These are phyloP conservation scores for Pestalotiopsis sp. DNA, from an alignment of 2,329 filamentous ascomycete species.

Conservation along the genomic window DNA sequence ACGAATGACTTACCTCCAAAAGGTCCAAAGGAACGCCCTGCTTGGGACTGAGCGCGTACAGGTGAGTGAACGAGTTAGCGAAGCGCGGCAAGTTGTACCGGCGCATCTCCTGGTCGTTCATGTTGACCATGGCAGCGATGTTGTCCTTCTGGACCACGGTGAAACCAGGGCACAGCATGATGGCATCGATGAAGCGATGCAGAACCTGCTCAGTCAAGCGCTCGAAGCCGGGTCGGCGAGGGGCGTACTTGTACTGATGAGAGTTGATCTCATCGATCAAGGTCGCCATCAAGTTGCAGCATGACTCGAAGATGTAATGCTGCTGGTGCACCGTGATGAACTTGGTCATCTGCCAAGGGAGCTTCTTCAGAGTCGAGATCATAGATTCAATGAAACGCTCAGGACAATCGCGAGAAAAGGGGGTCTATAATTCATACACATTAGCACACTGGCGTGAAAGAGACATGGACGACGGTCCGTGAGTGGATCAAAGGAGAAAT, in stretches of 20 bases:
- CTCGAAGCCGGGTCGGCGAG: constrained; percentile 37
- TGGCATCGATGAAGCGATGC: constrained; percentile 53
- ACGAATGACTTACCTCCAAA: constrained; percentile 50
- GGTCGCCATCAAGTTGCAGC: constrained; percentile 49
- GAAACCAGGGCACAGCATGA: constrained; percentile 63
- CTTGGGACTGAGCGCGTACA: constrained; percentile 55
- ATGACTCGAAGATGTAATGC: constrained; percentile 52
- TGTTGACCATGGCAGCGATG: constrained; percentile 45
- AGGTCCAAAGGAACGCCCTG: constrained; percentile 52
- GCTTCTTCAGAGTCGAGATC: constrained; percentile 64
- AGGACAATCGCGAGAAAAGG: constrained; percentile 61
- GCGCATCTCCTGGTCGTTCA: constrained; percentile 37
- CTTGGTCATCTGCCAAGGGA: constrained; percentile 63
- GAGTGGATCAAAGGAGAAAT: not conserved
- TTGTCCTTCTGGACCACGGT: constrained; percentile 64
- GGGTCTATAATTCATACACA: constrained; percentile 44
- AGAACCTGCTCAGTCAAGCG: constrained; percentile 57
- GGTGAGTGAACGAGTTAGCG: constrained; percentile 52
- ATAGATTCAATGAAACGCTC: constrained; percentile 68
- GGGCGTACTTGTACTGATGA: constrained; percentile 17
- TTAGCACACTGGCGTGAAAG: not conserved
- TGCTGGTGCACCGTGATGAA: constrained; percentile 62
- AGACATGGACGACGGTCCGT: not conserved
- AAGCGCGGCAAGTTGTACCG: constrained; percentile 51
- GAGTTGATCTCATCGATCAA: constrained; percentile 30